These are phyloP conservation scores for Buxus sempervirens DNA, from an alignment of 164 flowering plant species.

Conservation along the genomic window DNA sequence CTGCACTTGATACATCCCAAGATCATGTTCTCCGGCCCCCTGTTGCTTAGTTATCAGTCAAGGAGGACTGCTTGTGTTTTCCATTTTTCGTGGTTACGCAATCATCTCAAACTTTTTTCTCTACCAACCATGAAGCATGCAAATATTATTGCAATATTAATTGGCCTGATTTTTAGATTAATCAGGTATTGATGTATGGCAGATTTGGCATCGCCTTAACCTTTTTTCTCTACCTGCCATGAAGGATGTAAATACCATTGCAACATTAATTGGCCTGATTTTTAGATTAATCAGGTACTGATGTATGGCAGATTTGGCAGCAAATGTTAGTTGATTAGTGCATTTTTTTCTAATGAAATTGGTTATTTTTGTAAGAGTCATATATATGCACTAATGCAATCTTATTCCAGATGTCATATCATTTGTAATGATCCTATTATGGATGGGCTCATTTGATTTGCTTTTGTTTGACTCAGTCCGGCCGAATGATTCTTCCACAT, in stretches of 20 bases:
- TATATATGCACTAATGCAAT: background rate
- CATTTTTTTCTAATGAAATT: constrained; percentile 4
- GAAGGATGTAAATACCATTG: constrained; percentile 19
- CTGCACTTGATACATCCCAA: constrained; percentile 54
- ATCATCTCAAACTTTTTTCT: background rate
- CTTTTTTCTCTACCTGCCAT: background rate
- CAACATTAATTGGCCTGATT: constrained; percentile 5
- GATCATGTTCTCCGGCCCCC: constrained; percentile 85
- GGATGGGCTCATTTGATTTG: no score
- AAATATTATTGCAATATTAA: constrained; percentile 12
- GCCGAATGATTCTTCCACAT: no score
- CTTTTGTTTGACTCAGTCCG: no score
- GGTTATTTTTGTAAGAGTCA: background rate
- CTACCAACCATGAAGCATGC: constrained; percentile 3
- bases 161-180: constrained; percentile 10
- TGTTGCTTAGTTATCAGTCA: constrained; percentile 45
- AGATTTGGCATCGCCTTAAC: background rate
- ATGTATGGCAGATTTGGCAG: background rate
- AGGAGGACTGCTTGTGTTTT: background rate
- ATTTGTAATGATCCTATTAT: background rate
- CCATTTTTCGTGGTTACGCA: constrained; percentile 9
- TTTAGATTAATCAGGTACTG: constrained; percentile 2
- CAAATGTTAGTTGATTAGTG: background rate
- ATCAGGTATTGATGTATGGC: background rate
- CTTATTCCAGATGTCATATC: background rate